These are phyloP conservation scores for Mallotus japonicus DNA, from an alignment of 441 rosid species.

Conservation along the genomic window DNA sequence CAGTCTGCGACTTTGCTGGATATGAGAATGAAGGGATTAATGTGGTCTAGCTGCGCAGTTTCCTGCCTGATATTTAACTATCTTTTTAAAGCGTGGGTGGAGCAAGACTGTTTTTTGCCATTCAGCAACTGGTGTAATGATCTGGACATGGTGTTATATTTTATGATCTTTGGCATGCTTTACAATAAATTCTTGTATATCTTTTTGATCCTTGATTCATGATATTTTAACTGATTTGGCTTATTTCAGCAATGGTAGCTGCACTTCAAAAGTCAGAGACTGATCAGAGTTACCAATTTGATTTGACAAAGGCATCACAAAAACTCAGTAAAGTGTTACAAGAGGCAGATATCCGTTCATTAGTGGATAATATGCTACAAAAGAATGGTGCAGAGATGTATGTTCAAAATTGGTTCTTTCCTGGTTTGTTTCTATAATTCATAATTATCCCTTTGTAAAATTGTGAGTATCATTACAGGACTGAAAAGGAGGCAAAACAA, in stretches of 20 bases:
- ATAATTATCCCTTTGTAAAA: conserved; percentile 6
- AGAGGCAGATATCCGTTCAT: conserved; percentile 59
- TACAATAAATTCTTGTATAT: too few species aligned
- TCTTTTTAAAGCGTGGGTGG: not conserved
- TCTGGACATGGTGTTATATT: not conserved
- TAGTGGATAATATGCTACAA: conserved; percentile 49
- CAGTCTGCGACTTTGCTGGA: not conserved
- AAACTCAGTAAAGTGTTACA: conserved; percentile 59
- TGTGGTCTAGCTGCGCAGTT: not conserved
- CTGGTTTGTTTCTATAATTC: not conserved
- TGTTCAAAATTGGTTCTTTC: conserved; percentile 22
- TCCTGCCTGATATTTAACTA: not conserved
- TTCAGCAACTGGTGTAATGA: not conserved
- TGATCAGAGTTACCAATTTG: conserved; percentile 34
- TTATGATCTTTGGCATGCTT: too few species aligned
- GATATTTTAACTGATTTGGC: conserved; percentile 16
- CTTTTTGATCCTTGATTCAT: not conserved
- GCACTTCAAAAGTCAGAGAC: conserved; percentile 45
- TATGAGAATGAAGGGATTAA: not conserved
- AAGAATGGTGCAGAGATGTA: conserved; percentile 60
- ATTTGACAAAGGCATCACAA: conserved; percentile 48
- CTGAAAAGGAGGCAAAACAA: conserved; percentile 54
- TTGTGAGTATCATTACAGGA: conserved; percentile 37
- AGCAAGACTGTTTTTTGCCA: not conserved
- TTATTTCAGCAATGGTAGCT: conserved; percentile 57